Evolutionary conservation across 2,329 filamentous ascomycete species (phyloP), one percentile per base, ranked within the genome.

Genomic region (Trichoderma pleuroti): DNA sequence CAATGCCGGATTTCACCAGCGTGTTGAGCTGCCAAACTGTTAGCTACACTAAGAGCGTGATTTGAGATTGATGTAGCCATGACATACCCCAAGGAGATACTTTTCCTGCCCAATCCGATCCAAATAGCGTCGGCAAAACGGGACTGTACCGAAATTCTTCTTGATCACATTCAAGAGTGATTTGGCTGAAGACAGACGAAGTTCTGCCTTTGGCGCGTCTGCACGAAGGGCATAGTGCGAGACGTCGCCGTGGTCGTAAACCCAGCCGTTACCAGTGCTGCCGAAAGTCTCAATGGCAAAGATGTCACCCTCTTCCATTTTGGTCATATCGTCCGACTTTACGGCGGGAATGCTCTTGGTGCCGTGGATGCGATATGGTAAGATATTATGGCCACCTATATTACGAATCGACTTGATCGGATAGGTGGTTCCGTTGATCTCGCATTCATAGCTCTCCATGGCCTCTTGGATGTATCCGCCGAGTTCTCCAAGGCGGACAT

Each of bases 21-120:
- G 91, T 93, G 81, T 94, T 96, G 81, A 97, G 83, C 89, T 92
- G 74, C 62, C 12, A 28, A 4, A 18, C 7, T 73, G 71, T 52
- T 49, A 24, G 34, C 26, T 11, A 18, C 9, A 64, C 9, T 10
- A 9, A 16, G 4, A 7, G 5, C 9, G 39, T 14, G 3, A 8
- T 5, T 39, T 62, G 28, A 16, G 57, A 6, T 10, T 16, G 9
- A 12, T 9, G 2, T 42, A 18, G 26, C 8, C 12, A 21, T 28
- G 16, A 4, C 28, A 61, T 84, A 93, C 91, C 56, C 93, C 93
- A 6, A 96, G 85, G 28, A 96, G 86, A 78, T 97, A 97, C 80
- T 96, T 96, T 72, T 97, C 92, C 78, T 94, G 92, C n/a, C 93
- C 93, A 18, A 97, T 81, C 69, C 93, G 90, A 81, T 97, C 93